These are phyloP conservation scores for Hypholoma fasciculare DNA, from an alignment of 768 basidiomycete species.

Conservation along the genomic window DNA sequence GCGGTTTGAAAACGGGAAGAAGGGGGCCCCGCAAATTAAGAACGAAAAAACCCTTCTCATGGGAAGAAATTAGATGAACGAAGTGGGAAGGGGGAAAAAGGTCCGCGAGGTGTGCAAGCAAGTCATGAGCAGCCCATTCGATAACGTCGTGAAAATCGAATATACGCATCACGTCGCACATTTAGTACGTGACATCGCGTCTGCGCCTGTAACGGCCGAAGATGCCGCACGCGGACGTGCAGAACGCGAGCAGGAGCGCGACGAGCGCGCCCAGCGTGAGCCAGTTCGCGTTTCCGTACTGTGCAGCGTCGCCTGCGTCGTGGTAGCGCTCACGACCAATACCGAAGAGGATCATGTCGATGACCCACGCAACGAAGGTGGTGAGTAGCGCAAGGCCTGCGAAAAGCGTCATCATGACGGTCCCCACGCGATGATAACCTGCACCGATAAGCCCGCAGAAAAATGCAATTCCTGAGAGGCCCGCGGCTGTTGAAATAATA, in stretches of 20 bases:
- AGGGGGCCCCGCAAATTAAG: too few relatives aligned
- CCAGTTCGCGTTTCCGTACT: constrained; percentile 84
- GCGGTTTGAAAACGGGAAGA: too few relatives aligned
- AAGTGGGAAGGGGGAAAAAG: too few relatives aligned
- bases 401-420: constrained; percentile 74
- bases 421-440: constrained; percentile 66
- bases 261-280: constrained; percentile 73
- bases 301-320: constrained; percentile 44
- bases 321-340: constrained; percentile 62
- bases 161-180: not conserved
- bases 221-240: constrained; percentile 61
- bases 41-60: too few relatives aligned
- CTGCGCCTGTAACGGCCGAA: constrained; percentile 63
- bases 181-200: constrained; percentile 28
- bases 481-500: constrained; percentile 45
- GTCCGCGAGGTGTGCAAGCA: too few relatives aligned
- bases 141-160: not conserved
- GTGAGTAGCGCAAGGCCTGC: constrained; percentile 65
- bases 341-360: constrained; percentile 83
- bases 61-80: too few relatives aligned
- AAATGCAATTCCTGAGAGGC: constrained; percentile 62
- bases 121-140: too few relatives aligned
- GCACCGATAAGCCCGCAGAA: constrained; percentile 70
- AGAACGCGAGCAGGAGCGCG: constrained; percentile 66
- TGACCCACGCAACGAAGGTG: constrained; percentile 68